phyloP scores from a whole-genome alignment of 148 eudicot species.

The Camellia sinensis region DNA sequence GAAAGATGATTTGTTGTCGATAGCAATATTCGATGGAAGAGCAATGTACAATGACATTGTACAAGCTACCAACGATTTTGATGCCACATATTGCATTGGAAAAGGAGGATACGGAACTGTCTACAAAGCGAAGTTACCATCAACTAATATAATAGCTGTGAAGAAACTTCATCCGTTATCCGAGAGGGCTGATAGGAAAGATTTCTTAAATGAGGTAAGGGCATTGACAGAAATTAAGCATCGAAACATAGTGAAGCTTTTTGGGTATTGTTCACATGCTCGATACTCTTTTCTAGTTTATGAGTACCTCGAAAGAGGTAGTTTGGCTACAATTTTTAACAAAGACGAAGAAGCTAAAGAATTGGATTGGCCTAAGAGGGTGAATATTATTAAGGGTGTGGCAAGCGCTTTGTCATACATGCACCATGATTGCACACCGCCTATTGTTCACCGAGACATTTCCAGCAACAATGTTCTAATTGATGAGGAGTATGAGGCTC shows the following conservation, averaged over 20 bases:
- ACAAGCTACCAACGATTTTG: slow-evolving; percentile 17
- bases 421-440: slow-evolving; percentile 46
- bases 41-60: background rate
- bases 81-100: slow-evolving; percentile 31
- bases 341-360: slow-evolving; percentile 25
- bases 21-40: background rate
- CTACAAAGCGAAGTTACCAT: slow-evolving; percentile 35
- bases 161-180: slow-evolving; percentile 30
- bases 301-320: slow-evolving; percentile 42
- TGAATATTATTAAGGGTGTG: slow-evolving; percentile 29
- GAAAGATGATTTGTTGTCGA: background rate
- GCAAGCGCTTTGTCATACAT: slow-evolving; percentile 35
- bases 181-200: slow-evolving; percentile 1
- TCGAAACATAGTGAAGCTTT: slow-evolving; percentile 39
- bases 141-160: slow-evolving; percentile 31
- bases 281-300: slow-evolving; percentile 33
- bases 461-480: slow-evolving; percentile 39
- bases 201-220: slow-evolving; percentile 28
- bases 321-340: slow-evolving; percentile 25
- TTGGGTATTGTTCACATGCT: slow-evolving; percentile 29
- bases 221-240: slow-evolving; percentile 34
- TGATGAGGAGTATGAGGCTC: slow-evolving; percentile 31
- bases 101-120: slow-evolving; percentile 35
- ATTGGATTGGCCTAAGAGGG: slow-evolving; percentile 35
- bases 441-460: slow-evolving; percentile 38